These are phyloP conservation scores for Skeletonema potamos DNA, from an alignment of 108 stramenopile species.

Conservation along the genomic window DNA sequence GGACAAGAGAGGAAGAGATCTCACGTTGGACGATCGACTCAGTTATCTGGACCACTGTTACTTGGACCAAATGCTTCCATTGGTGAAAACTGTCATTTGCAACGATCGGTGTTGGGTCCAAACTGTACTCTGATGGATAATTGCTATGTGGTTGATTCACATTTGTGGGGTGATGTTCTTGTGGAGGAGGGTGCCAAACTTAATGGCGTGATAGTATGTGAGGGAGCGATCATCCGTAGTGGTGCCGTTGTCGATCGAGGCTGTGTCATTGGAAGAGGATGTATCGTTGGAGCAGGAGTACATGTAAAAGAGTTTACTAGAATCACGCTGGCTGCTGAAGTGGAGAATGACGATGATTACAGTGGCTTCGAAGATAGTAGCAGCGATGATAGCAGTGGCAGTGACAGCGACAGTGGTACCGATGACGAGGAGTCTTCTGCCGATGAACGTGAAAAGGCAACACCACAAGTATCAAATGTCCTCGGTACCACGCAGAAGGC, in stretches of 20 bases:
- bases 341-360: constrained; percentile 61
- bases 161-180: constrained; percentile 82
- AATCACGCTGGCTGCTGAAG: constrained; percentile 69
- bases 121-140: constrained; percentile 62
- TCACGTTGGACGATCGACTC: constrained; percentile 63
- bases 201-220: constrained; percentile 68
- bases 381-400: constrained; percentile 17
- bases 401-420: not conserved
- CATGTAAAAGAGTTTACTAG: constrained; percentile 83
- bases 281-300: constrained; percentile 82
- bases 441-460: not conserved
- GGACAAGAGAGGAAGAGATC: constrained; percentile 48
- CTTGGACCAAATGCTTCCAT: constrained; percentile 64
- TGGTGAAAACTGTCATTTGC: constrained; percentile 71
- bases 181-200: constrained; percentile 76
- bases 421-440: constrained; percentile 32
- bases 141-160: constrained; percentile 64
- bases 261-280: constrained; percentile 88
- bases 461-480: not conserved
- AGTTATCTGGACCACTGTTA: constrained; percentile 65
- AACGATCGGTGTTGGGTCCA: constrained; percentile 74
- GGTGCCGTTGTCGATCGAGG: constrained; percentile 79
- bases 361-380: constrained; percentile 47
- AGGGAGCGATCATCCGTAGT: constrained; percentile 59
- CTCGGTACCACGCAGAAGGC: not conserved